phyloP scores from a whole-genome alignment of 345 rosid genomes.

The Microthlaspi erraticum region DNA sequence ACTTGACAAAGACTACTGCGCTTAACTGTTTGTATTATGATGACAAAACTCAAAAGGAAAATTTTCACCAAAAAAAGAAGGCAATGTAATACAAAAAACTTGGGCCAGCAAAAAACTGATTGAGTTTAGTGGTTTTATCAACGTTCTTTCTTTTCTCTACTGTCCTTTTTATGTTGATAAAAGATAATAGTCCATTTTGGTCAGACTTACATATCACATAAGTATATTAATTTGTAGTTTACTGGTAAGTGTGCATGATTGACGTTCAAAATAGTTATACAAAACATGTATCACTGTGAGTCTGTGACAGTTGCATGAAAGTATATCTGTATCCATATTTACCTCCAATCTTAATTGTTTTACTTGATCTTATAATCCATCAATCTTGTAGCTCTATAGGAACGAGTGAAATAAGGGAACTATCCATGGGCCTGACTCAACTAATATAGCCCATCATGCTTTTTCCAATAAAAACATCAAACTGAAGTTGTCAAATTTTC shows the following conservation, averaged over 20 bases:
- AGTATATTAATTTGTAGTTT: not conserved
- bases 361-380: not conserved
- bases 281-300: conserved; percentile 1
- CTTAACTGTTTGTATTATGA: conserved; percentile 15
- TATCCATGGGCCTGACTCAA: conserved; percentile 21
- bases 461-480: too few species aligned
- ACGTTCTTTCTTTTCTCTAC: conserved; percentile 5
- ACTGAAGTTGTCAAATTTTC: too few species aligned
- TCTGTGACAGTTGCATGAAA: conserved; percentile 1
- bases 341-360: not conserved
- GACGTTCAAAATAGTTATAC: not conserved
- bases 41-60: not conserved
- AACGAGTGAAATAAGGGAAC: not conserved
- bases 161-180: too few species aligned
- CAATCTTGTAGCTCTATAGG: not conserved
- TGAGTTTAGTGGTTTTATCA: conserved; percentile 4
- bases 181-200: not conserved
- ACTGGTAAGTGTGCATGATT: not conserved
- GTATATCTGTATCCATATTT: not conserved
- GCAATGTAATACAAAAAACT: not conserved
- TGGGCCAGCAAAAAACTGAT: not conserved
- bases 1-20: conserved; percentile 24
- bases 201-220: not conserved
- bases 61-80: too few species aligned
- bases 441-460: conserved; percentile 1